A percentile compares a stretch with the other conserved stretches of the same genome.
phyloP scores from a whole-genome alignment of 148 eudicot species.

The Dianthus caryophyllus region DNA sequence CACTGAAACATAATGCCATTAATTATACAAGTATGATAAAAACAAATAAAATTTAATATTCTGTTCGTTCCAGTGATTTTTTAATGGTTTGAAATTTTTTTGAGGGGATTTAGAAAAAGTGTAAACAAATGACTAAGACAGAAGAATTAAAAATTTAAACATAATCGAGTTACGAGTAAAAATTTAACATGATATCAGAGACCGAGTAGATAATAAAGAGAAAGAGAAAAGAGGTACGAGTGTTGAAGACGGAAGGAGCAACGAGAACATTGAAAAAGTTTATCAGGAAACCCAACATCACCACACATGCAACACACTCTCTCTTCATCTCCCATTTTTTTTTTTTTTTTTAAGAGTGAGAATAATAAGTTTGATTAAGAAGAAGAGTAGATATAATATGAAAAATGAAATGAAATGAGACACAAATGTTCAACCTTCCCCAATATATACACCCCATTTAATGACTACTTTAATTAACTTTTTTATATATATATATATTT shows the following conservation, averaged over 20 bases:
- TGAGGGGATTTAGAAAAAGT: too few relatives aligned
- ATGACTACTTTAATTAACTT: not conserved
- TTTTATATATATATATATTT: too few relatives aligned
- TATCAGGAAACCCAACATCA: slow-evolving; percentile 38
- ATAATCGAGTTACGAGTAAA: too few relatives aligned
- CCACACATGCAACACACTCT: slow-evolving; percentile 40
- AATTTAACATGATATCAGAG: not conserved
- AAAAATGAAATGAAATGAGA: not conserved
- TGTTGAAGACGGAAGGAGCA: slow-evolving; percentile 38
- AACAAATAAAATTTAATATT: too few relatives aligned
- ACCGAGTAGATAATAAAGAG: too few relatives aligned
- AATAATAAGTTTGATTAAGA: not conserved
- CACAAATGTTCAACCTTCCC: slow-evolving; percentile 10
- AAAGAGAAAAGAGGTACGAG: slow-evolving; percentile 18
- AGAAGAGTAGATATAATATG: not conserved
- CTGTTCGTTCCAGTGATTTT: too few relatives aligned
- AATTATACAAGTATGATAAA: too few relatives aligned
- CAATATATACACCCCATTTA: not conserved
- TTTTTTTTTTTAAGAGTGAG: not conserved
- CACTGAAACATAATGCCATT: too few relatives aligned
- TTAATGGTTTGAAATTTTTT: too few relatives aligned
- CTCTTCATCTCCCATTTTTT: slow-evolving; percentile 29
- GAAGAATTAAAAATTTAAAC: too few relatives aligned
- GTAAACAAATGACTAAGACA: too few relatives aligned
- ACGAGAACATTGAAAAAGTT: slow-evolving; percentile 29